Base-by-base conservation (phyloP, 2,329 filamentous ascomycete genomes). In the Fusarium vanettenii region DNA sequence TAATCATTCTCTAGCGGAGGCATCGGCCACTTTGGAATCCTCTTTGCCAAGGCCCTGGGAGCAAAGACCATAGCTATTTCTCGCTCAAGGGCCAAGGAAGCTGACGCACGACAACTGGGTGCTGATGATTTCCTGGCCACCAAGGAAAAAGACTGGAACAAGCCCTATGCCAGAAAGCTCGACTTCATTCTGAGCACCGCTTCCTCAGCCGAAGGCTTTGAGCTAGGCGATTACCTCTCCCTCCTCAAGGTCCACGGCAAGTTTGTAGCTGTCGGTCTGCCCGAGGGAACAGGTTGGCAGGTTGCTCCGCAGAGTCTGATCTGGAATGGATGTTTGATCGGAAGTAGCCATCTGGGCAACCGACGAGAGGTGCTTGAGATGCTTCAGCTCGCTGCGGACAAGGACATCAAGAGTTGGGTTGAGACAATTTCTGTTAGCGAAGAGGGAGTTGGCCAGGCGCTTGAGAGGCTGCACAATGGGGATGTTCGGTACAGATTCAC, bases 11-110 rank as follows among this genome's bases (percentile, higher is more conserved):
- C 37, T n/a, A 39, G 37, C 14, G 93, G 93, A 8, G 93, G 93
- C 0, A 83, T 95, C 0, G 93, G 93, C 0, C 93, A 96, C 80
- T 90, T 95, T 73, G 94, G 89, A 0, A 81, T 96, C 16, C 85
- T 94, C 69, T 95, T 90, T 81, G 91, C 93, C 1, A 91, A 89
- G 75, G 93, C 93, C 1, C 84, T 96, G 1, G 92, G 91, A 11
- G 92, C 91, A 29, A 91, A 94, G 56, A 87, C 88, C 8, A 90
- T 92, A 25, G 91, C 89, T 10, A 89, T 93, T 74, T 92, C 90
- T 8, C 89, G 92, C 71, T 89, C 86, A 0, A 84, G 85, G 1
- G 76, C 20, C 20, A 50, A 50, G 22, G 45, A 16, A 14, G 45
- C 20, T 10, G 45, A 50, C 16, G 20, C 89, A 9, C 82, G 86